phyloP scores from a whole-genome alignment of 768 basidiomycete genomes.

The Hemileccinum rubropunctum region DNA sequence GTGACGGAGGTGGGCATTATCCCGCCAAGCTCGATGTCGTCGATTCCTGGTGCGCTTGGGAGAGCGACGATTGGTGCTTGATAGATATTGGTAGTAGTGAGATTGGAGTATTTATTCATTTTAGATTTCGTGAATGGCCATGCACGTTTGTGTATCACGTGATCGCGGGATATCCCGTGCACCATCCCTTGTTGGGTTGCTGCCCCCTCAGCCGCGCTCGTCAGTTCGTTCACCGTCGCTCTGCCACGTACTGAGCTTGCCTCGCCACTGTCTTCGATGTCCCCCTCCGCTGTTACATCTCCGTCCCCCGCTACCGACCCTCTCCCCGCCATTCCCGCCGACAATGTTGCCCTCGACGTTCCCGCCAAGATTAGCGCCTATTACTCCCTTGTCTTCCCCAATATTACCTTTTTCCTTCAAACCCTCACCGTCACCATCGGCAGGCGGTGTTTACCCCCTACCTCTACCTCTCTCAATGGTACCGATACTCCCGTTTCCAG shows the following conservation, averaged over 20 bases:
- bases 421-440: slow-evolving; percentile 94
- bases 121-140: not conserved
- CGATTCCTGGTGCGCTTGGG: slow-evolving; percentile 68
- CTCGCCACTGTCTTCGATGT: slow-evolving; percentile 23
- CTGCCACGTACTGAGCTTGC: slow-evolving; percentile 7
- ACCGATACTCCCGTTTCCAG: slow-evolving; percentile 38
- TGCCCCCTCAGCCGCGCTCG: slow-evolving; percentile 6
- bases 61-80: slow-evolving; percentile 24
- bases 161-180: slow-evolving; percentile 15
- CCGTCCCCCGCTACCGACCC: too few relatives aligned
- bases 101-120: slow-evolving; percentile 11
- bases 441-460: slow-evolving; percentile 70
- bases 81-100: not conserved
- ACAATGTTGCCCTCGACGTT: slow-evolving; percentile 15
- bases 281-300: slow-evolving; percentile 10
- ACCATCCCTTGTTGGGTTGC: slow-evolving; percentile 1
- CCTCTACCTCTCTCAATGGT: slow-evolving; percentile 48
- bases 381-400: slow-evolving; percentile 90
- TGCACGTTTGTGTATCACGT: slow-evolving; percentile 25
- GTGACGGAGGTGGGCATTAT: slow-evolving; percentile 97
- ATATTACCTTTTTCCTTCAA: slow-evolving; percentile 96
- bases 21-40: slow-evolving; percentile 86
- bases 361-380: slow-evolving; percentile 89
- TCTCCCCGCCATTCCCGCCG: slow-evolving; percentile 7
- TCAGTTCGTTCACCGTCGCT: slow-evolving; percentile 9